Evolutionary conservation across 345 rosid genomes (phyloP), one percentile per base, ranked within the genome.

Genomic region (Clausena lansium): DNA sequence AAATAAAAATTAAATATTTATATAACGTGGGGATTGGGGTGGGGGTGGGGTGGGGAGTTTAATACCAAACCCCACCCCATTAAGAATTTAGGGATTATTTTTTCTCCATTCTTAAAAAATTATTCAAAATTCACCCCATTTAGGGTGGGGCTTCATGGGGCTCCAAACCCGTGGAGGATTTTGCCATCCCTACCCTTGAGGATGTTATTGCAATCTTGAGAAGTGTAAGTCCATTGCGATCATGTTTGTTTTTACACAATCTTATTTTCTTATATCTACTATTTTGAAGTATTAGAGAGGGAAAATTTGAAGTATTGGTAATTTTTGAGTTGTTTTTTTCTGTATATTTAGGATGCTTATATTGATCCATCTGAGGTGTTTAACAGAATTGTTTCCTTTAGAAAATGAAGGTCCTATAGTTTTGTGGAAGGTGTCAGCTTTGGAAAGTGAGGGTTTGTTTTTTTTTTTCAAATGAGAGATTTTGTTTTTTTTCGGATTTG

Each of bases 281-380:
- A 55, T 73, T 69, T 54, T 61, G 71, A 60, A 68, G 71, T 55
- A 77, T 64, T 27, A 20, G 60, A 35, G 60, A 25, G 72, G 36
- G 64, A 73, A 59, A 62, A 14, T 30, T n/a, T 63, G 59, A 13
- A 28, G 32, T 15, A n/a, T 7, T 72, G 25, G 30, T 35, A 25
- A 27, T 0, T 67, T 27, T 71, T 35, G n/a, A 45, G 67, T 77
- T 55, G 32, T 35, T 35, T 25, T 47, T 63, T 35, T 67, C 4
- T 59, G 67, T 79, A 32, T 80, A 60, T 83, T 77, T 93, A 95
- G 99, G 98, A 95, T 88, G 93, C 98, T 81, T 95, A 98, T 63
- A 95, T 95, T 76, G 99, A 95, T 83, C 99, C 98, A 57, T 95
- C 99, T 22, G 97, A 95, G 85, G 96, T 95, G 87, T 95, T 92